Conservation (phyloP, 2,329 filamentous ascomycete species). For the Orbilia javanica region DNA sequence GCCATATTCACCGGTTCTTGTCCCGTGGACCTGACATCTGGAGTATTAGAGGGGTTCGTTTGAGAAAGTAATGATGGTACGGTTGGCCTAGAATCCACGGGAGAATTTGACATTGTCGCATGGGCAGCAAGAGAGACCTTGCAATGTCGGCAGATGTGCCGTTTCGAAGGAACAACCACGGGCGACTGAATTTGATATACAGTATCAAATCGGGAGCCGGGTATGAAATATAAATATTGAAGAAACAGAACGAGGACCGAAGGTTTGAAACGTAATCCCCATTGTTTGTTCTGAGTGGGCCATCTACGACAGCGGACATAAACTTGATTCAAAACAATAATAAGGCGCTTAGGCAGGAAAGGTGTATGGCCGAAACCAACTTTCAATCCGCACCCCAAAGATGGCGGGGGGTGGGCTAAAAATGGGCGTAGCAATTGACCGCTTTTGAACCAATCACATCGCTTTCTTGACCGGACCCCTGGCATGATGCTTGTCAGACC, state of each 20-base stretch:
- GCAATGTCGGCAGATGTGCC: constrained; percentile 34
- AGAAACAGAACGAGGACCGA: not conserved
- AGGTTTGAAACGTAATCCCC: constrained; percentile 22
- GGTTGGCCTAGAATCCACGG: constrained; percentile 26
- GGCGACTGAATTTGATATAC: constrained; percentile 23
- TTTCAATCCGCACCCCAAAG: constrained; percentile 8
- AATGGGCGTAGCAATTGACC: constrained; percentile 20
- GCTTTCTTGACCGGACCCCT: constrained; percentile 6
- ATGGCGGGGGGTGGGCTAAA: constrained; percentile 37
- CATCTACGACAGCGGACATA: constrained; percentile 19
- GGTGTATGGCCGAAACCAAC: constrained; percentile 37
- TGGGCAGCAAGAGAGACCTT: constrained; percentile 25
- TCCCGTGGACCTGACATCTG: not conserved
- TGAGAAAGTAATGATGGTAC: constrained; percentile 3
- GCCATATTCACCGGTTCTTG: constrained; percentile 15
- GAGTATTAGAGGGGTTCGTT: constrained; percentile 10
- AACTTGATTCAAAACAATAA: constrained; percentile 29
- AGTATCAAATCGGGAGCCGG: constrained; percentile 27
- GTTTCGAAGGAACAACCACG: constrained; percentile 24
- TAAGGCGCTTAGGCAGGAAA: constrained; percentile 43
- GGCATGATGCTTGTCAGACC: constrained; percentile 31
- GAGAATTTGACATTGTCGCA: constrained; percentile 46
- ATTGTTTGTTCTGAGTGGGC: constrained; percentile 11
- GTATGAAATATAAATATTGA: constrained; percentile 41
- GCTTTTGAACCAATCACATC: constrained; percentile 18